These are phyloP conservation scores for Boletellus ananiceps DNA, from an alignment of 768 basidiomycete genomes.

Conservation along the genomic window DNA sequence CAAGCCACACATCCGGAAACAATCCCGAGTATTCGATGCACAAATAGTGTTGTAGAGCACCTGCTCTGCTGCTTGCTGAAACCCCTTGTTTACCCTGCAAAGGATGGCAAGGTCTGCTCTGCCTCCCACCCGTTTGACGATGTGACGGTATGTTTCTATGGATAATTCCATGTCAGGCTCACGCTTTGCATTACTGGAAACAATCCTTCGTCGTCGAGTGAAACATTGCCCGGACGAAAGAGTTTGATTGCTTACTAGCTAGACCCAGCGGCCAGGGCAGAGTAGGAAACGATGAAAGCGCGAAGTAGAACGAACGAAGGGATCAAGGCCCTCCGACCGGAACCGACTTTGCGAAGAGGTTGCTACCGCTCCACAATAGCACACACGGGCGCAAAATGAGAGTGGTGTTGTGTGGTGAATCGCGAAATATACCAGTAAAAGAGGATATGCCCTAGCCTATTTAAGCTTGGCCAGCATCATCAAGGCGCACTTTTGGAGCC, in stretches of 20 bases:
- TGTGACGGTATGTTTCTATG: slow-evolving; percentile 53
- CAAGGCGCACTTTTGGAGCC: slow-evolving; percentile 8
- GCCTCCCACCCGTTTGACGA: slow-evolving; percentile 48
- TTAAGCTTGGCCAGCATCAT: slow-evolving; percentile 7
- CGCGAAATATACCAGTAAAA: slow-evolving; percentile 1
- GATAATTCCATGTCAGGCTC: slow-evolving; percentile 51
- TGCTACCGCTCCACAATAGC: not conserved
- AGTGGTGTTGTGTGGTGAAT: not conserved
- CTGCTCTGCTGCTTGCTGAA: slow-evolving; percentile 51
- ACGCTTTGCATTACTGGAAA: slow-evolving; percentile 34
- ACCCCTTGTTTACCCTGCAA: slow-evolving; percentile 53
- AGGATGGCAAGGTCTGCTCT: slow-evolving; percentile 53
- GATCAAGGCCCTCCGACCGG: not conserved
- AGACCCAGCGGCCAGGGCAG: not conserved
- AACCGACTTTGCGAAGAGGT: not conserved
- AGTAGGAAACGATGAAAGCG: not conserved
- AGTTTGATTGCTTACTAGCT: slow-evolving; percentile 7
- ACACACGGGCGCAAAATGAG: not conserved
- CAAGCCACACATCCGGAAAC: slow-evolving; percentile 43
- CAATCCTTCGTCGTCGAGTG: not conserved
- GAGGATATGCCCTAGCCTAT: slow-evolving; percentile 5
- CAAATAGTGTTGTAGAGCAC: slow-evolving; percentile 58
- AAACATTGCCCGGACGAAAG: not conserved
- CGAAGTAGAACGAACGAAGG: not conserved
- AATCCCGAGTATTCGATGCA: slow-evolving; percentile 37